Conservation (phyloP, 768 basidiomycete species). For the Lentinula sp. region DNA sequence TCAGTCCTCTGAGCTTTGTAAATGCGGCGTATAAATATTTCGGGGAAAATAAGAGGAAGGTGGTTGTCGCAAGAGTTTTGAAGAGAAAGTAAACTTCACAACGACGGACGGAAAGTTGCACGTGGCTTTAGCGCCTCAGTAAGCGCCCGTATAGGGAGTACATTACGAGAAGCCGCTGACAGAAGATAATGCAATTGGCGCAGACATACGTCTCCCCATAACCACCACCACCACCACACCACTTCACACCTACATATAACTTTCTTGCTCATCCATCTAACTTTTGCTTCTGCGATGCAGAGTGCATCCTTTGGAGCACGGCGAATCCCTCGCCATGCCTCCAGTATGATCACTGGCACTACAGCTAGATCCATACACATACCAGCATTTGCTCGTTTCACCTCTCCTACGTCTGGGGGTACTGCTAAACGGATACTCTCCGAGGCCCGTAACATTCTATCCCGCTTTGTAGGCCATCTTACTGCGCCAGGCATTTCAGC, state of each 20-base stretch:
- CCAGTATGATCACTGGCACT: slow-evolving; percentile 20
- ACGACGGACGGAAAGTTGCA: background rate
- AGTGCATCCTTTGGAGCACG: slow-evolving; percentile 40
- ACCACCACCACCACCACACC: background rate
- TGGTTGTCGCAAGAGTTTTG: background rate
- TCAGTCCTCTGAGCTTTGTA: background rate
- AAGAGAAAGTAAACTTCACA: background rate
- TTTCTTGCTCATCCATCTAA: background rate
- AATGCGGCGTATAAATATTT: background rate
- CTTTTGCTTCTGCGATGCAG: slow-evolving; percentile 25
- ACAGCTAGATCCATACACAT: slow-evolving; percentile 41
- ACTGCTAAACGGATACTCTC: slow-evolving; percentile 41
- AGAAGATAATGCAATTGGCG: background rate
- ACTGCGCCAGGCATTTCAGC: slow-evolving; percentile 45
- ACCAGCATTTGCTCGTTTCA: slow-evolving; percentile 29
- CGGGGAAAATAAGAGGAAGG: background rate
- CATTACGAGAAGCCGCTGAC: background rate
- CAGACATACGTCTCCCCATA: background rate
- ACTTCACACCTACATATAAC: background rate
- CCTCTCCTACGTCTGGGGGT: slow-evolving; percentile 22
- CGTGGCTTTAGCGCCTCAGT: background rate
- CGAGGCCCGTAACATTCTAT: slow-evolving; percentile 48
- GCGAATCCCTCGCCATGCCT: slow-evolving; percentile 32
- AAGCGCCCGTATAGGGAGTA: background rate
- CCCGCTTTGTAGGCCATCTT: slow-evolving; percentile 50